phyloP scores from a whole-genome alignment of 2,329 filamentous ascomycete species.

The Herpotrichia juniperi region DNA sequence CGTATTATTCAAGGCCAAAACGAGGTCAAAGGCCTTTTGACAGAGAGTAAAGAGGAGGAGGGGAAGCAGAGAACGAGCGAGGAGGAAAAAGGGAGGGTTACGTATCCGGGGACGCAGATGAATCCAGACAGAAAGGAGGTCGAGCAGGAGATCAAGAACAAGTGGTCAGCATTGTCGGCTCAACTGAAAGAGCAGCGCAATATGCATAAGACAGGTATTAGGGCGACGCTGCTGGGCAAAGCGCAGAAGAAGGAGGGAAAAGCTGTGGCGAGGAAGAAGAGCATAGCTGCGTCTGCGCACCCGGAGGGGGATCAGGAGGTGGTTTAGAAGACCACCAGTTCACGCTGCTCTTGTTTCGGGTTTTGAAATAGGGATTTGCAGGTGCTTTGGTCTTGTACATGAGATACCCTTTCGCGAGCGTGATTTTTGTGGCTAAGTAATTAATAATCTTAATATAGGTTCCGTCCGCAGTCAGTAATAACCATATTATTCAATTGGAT shows the following conservation, averaged over 20 bases:
- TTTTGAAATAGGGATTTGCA: not conserved
- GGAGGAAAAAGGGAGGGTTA: not conserved
- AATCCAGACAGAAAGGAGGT: slow-evolving; percentile 34
- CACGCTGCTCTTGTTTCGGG: too few species aligned
- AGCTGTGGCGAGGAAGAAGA: slow-evolving; percentile 30
- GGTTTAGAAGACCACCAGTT: too few species aligned
- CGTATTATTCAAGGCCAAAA: slow-evolving; percentile 63
- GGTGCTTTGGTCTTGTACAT: not conserved
- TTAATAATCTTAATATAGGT: too few species aligned
- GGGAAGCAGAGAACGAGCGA: slow-evolving; percentile 11
- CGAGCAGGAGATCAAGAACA: slow-evolving; percentile 29
- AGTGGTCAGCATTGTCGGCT: slow-evolving; percentile 32
- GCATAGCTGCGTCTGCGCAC: not conserved
- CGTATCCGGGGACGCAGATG: slow-evolving; percentile 3
- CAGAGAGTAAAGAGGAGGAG: slow-evolving; percentile 6
- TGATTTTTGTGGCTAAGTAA: too few species aligned
- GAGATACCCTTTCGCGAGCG: too few species aligned
- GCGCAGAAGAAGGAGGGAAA: slow-evolving; percentile 33
- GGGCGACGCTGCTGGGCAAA: slow-evolving; percentile 31
- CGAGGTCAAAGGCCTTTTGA: slow-evolving; percentile 30
- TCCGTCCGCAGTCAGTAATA: too few species aligned
- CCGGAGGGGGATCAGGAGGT: not conserved
- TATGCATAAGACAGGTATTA: slow-evolving; percentile 27
- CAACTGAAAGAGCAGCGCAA: slow-evolving; percentile 33
- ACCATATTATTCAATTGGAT: too few species aligned